These are phyloP conservation scores for Deuterostichococcus epilithicus DNA, from an alignment of 139 green algal genomes.

Conservation along the genomic window DNA sequence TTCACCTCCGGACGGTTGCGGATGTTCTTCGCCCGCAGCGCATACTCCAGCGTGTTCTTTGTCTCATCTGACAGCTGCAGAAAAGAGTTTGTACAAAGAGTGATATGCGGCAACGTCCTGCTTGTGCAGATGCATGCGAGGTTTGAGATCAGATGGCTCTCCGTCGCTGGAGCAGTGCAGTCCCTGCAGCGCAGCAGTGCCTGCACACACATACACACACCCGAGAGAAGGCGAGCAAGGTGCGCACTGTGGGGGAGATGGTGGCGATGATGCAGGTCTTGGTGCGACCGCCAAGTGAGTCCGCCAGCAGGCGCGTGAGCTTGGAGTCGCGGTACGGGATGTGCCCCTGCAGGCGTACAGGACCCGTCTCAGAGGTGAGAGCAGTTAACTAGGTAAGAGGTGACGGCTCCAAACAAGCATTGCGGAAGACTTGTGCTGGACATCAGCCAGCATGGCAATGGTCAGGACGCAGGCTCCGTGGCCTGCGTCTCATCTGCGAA, in stretches of 20 bases:
- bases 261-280: conserved; percentile 99
- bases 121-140: too few relatives aligned
- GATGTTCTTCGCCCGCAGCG: conserved; percentile 97
- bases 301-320: conserved; percentile 93
- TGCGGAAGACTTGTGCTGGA: too few relatives aligned
- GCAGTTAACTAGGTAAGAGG: too few relatives aligned
- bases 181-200: neutral
- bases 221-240: conserved; percentile 5
- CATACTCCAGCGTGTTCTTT: conserved; percentile 95
- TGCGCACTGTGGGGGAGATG: conserved; percentile 83
- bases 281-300: conserved; percentile 84
- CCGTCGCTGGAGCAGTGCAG: neutral
- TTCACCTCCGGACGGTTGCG: conserved; percentile 91
- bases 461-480: too few relatives aligned
- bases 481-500: too few relatives aligned
- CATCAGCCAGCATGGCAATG: too few relatives aligned
- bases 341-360: conserved; percentile 16
- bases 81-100: too few relatives aligned
- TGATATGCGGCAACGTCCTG: too few relatives aligned
- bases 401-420: too few relatives aligned
- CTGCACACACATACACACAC: neutral
- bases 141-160: too few relatives aligned
- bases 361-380: neutral
- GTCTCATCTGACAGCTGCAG: conserved; percentile 90
- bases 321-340: conserved; percentile 91